A percentile compares a stretch with the other conserved stretches of the same genome.
phyloP scores from a whole-genome alignment of 345 rosid species.

The Populus euphratica region DNA sequence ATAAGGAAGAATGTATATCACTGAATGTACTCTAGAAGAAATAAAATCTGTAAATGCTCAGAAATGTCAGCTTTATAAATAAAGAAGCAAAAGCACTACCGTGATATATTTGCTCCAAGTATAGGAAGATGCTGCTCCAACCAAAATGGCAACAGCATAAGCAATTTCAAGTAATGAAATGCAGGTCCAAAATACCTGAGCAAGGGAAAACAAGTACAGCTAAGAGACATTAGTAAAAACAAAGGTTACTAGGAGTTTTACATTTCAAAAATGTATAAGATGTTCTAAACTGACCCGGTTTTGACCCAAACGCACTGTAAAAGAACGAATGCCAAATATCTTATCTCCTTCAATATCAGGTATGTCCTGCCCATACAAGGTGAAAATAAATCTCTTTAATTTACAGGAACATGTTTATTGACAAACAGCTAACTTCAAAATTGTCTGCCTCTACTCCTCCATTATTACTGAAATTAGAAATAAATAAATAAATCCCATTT shows the following conservation, averaged over 20 bases:
- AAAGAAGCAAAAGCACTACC: slow-evolving; percentile 37
- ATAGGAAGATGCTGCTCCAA: slow-evolving; percentile 70
- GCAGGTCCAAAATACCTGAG: slow-evolving; percentile 90
- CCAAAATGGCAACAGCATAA: slow-evolving; percentile 64
- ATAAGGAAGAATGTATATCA: neutral
- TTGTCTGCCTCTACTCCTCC: neutral
- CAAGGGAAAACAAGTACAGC: slow-evolving; percentile 3
- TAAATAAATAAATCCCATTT: slow-evolving; percentile 4
- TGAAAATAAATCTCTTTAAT: neutral
- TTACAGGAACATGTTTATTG: neutral
- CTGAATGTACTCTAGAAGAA: neutral
- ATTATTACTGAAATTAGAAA: neutral
- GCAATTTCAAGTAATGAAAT: slow-evolving; percentile 79
- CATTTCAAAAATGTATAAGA: neutral
- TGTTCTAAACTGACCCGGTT: slow-evolving; percentile 42
- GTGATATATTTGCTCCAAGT: slow-evolving; percentile 78
- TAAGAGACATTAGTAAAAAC: neutral
- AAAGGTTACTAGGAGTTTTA: neutral
- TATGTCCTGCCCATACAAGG: slow-evolving; percentile 55
- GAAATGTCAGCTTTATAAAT: neutral
- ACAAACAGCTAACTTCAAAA: neutral
- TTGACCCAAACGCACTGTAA: slow-evolving; percentile 81
- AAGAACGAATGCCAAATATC: slow-evolving; percentile 75
- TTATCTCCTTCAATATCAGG: slow-evolving; percentile 97
- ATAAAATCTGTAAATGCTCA: neutral